phyloP scores from a whole-genome alignment of 371 early-diverging fungal species.

The Coemansia sp. region DNA sequence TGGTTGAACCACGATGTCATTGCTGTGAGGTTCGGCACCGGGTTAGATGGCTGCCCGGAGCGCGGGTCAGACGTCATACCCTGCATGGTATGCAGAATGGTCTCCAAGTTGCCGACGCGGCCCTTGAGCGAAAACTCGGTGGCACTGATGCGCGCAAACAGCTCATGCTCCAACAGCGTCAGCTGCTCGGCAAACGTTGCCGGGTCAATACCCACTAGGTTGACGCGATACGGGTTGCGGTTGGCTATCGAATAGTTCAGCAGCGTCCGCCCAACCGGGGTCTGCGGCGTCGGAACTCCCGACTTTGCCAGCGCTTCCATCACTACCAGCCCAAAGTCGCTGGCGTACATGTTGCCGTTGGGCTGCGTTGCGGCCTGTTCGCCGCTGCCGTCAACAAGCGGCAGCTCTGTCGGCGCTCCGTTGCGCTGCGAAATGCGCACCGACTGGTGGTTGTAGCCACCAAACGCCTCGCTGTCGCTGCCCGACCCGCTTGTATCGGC shows the following conservation, averaged over 20 bases:
- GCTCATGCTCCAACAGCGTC: conserved; percentile 62
- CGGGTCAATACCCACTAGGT: conserved; percentile 52
- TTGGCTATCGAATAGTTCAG: conserved; percentile 49
- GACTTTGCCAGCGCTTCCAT: conserved; percentile 50
- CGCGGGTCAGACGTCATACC: conserved; percentile 32
- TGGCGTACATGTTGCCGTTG: conserved; percentile 49
- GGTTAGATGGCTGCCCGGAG: conserved; percentile 12
- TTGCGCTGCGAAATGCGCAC: conserved; percentile 27
- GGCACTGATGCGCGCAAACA: conserved; percentile 56
- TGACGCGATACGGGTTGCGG: conserved; percentile 51
- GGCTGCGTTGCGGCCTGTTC: conserved; percentile 26
- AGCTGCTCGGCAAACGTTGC: conserved; percentile 59
- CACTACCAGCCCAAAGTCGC: conserved; percentile 45
- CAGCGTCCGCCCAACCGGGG: conserved; percentile 45
- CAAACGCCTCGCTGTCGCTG: conserved; percentile 16
- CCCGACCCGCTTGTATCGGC: conserved; percentile 4
- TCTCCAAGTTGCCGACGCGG: conserved; percentile 42
- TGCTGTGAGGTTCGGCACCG: conserved; percentile 53
- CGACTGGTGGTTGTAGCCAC: conserved; percentile 9
- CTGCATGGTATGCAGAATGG: conserved; percentile 48
- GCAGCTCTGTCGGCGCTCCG: conserved; percentile 7
- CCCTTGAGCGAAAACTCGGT: conserved; percentile 60
- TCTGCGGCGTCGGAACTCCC: conserved; percentile 48
- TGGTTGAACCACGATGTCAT: conserved; percentile 66
- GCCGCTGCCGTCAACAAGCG: neutral